Evolutionary conservation across 768 basidiomycete species (phyloP), one percentile per base, ranked within the genome.

Genomic region (Leccinum variicolor): DNA sequence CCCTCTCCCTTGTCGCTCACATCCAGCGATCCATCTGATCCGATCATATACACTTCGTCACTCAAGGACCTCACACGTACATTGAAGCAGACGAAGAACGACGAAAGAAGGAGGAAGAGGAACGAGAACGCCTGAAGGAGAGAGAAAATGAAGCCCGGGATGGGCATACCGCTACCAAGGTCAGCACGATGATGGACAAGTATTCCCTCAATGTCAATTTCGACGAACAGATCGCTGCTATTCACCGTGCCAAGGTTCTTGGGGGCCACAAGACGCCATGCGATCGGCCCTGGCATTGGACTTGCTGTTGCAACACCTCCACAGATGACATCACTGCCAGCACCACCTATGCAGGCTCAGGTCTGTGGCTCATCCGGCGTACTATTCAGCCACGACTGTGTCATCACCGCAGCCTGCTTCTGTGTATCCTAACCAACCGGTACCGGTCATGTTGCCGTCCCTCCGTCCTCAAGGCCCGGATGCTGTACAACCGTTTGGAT

Each of bases 141-240:
- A 84, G 87, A 70, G 97, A 98, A 75, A 94, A 91, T 70, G 90
- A 92, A 63, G 92, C 98, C 50, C 98, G 97, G 97, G 97, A 98
- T 74, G 97, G 97, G 66, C 95, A 98, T 73, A 95, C 94, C 2
- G 90, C 93, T 45, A 90, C 93, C 46, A 98, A 95, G 75, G 89
- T 89, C 50, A 86, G 85, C 63, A 97, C 94, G 1, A 79, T 94
- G 1, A 79, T 94, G 68, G 91, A 94, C 81, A 93, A 93, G 69
- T 99, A 89, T 78, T 94, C 94, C 50, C 87, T 85, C 15, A 89
- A 89, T 61, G 94, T 92, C 78, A 95, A 94, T 71, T 87, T 98
- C 70, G 94, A 98, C 75, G 94, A 97, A 69, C 97, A 99, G 71
- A 99, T 99, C 71, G 92, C 92, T 45, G 93, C 94, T 48, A 94